Evolutionary conservation across 2,329 filamentous ascomycete species (phyloP).

Genomic region (Botrytis byssoidea): DNA sequence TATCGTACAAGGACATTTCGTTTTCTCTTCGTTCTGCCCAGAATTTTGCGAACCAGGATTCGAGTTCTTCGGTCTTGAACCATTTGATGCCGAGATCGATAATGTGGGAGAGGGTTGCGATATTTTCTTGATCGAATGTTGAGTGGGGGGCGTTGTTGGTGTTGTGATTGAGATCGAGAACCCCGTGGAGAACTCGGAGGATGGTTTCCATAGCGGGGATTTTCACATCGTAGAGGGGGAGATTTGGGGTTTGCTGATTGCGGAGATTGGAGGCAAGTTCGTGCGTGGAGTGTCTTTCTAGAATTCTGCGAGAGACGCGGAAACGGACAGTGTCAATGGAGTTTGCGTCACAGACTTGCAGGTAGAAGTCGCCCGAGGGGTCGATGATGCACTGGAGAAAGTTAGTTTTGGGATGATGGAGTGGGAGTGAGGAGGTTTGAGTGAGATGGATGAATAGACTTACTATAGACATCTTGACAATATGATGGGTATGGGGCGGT

Average conservation of each 20-base stretch:
- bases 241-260: no score
- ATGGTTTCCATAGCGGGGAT: not conserved
- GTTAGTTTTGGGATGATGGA: not conserved
- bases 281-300: not conserved
- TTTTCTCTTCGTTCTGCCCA: no score
- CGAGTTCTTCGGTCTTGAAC: not conserved
- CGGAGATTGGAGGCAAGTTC: not conserved
- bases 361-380: not conserved
- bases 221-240: not conserved
- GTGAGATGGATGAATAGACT: not conserved
- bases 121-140: not conserved
- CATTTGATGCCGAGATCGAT: not conserved
- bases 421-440: not conserved
- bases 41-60: not conserved
- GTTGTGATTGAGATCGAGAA: not conserved
- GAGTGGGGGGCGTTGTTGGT: no score
- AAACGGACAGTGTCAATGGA: not conserved
- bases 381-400: not conserved
- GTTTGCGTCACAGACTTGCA: not conserved
- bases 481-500: not conserved
- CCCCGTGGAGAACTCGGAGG: not conserved
- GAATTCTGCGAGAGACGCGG: not conserved
- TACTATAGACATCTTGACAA: not conserved
- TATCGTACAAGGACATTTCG: no score
- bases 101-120: not conserved